Base-by-base conservation (phyloP, 1,284 basidiomycete genomes). In the Taiwanofungus camphoratus region DNA sequence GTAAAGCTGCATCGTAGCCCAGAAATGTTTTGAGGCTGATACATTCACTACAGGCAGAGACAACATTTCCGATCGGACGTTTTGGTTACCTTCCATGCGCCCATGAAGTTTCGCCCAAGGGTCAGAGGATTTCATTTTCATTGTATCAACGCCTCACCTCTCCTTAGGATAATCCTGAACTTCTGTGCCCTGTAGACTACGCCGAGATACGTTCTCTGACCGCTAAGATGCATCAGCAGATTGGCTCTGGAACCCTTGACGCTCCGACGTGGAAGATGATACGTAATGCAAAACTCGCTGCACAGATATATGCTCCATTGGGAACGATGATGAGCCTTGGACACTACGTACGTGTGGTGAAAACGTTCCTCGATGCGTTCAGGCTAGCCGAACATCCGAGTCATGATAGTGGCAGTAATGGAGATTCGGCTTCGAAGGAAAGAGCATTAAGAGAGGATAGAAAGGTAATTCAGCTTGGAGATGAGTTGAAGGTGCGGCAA, bases 41-140 rank as follows among this genome's bases (percentile, higher is more conserved):
- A 24, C 30, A 24, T 26, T 38, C 29, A 9, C 7, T 47, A 51
- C 45, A 71, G 72, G 57, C 73, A 77, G 48, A 69, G 74, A 15
- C 80, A 92, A 56, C 82, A 90, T 61, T 92, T 90, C 56, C 79
- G 89, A 21, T 88, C 86, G 5, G 89, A 92, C 53, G 87, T 92
- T 5, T 65, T 92, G 22, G 85, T 92, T 21, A 87, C 84, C 0
- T 92, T 88, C 60, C 83, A 91, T 54, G 69, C 76, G 9, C 87
- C 89, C 0, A 71, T 89, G 57, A 70, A 60, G 31, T 84, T 88
- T 52, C 70, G 69, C 4, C 78, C 82, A 3, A 77, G 79, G 68
- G 86, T 76, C 52, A 20, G 54, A 39, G 1, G 23, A 45, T 33
- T n/a, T 26, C 18, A n/a, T n/a, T n/a, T n/a, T n/a, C n/a, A n/a